Evolutionary conservation across 495 filamentous ascomycete species (phyloP).

Genomic region (Annulohypoxylon maeteangense): DNA sequence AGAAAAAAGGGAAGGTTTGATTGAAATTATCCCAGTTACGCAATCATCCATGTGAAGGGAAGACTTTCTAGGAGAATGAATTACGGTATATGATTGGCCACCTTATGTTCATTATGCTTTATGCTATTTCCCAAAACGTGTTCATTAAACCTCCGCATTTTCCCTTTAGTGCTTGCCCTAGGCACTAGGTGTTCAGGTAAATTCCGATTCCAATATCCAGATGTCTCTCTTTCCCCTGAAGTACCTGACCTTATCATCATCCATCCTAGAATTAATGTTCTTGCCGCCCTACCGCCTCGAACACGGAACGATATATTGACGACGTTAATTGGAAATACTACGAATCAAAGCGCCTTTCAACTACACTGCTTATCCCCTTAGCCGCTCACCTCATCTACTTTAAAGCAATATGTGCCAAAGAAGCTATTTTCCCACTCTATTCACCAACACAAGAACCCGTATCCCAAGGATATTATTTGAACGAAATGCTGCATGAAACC

Average conservation of each 20-base stretch:
- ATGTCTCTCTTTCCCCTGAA: conserved; percentile 4
- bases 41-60: neutral
- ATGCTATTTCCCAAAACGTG: conserved; percentile 33
- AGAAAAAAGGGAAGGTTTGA: neutral
- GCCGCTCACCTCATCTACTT: neutral
- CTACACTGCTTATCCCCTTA: neutral
- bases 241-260: neutral
- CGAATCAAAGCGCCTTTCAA: neutral
- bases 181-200: neutral
- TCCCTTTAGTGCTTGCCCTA: neutral
- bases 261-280: neutral
- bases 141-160: conserved; percentile 39
- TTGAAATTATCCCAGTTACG: neutral
- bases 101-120: conserved; percentile 13
- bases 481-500: neutral
- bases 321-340: neutral
- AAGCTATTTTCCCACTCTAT: too few relatives aligned
- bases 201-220: neutral
- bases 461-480: neutral
- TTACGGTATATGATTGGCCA: conserved; percentile 1
- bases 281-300: neutral
- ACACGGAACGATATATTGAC: neutral
- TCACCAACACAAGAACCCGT: neutral
- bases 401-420: neutral
- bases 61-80: neutral